Conservation (phyloP, 805 yeast species). For the Candida pseudofarinosa region DNA sequence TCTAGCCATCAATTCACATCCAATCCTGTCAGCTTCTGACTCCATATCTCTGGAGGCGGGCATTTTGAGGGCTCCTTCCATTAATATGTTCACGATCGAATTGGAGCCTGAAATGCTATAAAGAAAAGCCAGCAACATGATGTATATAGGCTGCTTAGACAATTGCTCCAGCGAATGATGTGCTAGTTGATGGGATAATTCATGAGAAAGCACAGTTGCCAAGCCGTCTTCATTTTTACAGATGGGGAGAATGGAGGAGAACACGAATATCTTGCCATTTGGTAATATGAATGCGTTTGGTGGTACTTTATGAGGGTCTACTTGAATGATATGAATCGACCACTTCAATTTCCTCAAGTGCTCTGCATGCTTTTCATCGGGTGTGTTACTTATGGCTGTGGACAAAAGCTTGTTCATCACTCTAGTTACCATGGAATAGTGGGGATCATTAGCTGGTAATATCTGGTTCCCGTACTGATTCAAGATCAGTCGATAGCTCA, state of each 20-base stretch:
- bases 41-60: slow-evolving; percentile 95
- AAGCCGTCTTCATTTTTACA: slow-evolving; percentile 83
- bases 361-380: slow-evolving; percentile 30
- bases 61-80: slow-evolving; percentile 59
- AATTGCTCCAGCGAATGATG: slow-evolving; percentile 85
- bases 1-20: slow-evolving; percentile 83
- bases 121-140: slow-evolving; percentile 47
- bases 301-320: slow-evolving; percentile 64
- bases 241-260: slow-evolving; percentile 70
- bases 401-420: slow-evolving; percentile 64
- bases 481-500: slow-evolving; percentile 59
- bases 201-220: slow-evolving; percentile 94
- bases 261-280: slow-evolving; percentile 92
- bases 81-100: slow-evolving; percentile 45
- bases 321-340: slow-evolving; percentile 67
- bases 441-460: slow-evolving; percentile 62
- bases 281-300: slow-evolving; percentile 97
- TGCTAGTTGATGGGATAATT: slow-evolving; percentile 90
- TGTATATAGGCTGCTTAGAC: slow-evolving; percentile 70
- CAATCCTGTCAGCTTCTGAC: slow-evolving; percentile 93
- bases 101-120: slow-evolving; percentile 61
- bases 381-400: slow-evolving; percentile 43
- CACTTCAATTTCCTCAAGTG: slow-evolving; percentile 51
- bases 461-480: slow-evolving; percentile 48
- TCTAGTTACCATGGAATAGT: slow-evolving; percentile 48